A percentile compares a stretch with the other conserved stretches of the same genome.
Conservation (phyloP, 495 filamentous ascomycete species). For the Aspergillus indologenus region DNA sequence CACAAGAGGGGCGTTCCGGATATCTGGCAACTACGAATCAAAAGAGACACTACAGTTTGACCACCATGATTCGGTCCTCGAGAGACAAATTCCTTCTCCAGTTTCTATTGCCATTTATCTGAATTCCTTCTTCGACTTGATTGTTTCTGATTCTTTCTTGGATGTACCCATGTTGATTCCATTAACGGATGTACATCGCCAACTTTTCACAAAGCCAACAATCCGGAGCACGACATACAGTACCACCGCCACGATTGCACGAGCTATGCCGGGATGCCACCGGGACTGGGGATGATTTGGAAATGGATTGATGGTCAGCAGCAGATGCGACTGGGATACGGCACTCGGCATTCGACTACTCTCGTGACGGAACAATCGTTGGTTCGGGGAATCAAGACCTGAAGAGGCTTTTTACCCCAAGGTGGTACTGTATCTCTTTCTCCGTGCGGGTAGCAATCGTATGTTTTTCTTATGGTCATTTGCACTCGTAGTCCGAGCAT, state of each 20-base stretch:
- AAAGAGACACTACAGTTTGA: neutral
- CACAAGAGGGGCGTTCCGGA: conserved; percentile 68
- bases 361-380: neutral
- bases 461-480: conserved; percentile 8
- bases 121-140: conserved; percentile 23
- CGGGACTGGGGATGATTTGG: conserved; percentile 20
- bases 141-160: conserved; percentile 20
- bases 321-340: conserved; percentile 7
- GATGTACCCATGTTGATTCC: conserved; percentile 12
- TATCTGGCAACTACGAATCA: conserved; percentile 61
- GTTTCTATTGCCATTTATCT: conserved; percentile 17
- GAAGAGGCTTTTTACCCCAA: neutral
- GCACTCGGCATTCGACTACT: neutral
- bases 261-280: conserved; percentile 14
- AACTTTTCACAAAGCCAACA: neutral
- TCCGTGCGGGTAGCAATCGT: conserved; percentile 10
- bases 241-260: conserved; percentile 23
- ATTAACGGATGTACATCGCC: conserved; percentile 13
- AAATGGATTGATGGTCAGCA: conserved; percentile 15
- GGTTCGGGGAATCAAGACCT: neutral
- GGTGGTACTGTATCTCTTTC: neutral
- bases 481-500: conserved; percentile 1
- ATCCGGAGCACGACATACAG: conserved; percentile 13
- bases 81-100: conserved; percentile 39
- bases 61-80: conserved; percentile 34